Percentiles rank a stretch among this genome's conserved stretches.
These are phyloP conservation scores for Alternaria hordeiaustralica DNA, from an alignment of 2,329 filamentous ascomycete genomes.

Conservation along the genomic window DNA sequence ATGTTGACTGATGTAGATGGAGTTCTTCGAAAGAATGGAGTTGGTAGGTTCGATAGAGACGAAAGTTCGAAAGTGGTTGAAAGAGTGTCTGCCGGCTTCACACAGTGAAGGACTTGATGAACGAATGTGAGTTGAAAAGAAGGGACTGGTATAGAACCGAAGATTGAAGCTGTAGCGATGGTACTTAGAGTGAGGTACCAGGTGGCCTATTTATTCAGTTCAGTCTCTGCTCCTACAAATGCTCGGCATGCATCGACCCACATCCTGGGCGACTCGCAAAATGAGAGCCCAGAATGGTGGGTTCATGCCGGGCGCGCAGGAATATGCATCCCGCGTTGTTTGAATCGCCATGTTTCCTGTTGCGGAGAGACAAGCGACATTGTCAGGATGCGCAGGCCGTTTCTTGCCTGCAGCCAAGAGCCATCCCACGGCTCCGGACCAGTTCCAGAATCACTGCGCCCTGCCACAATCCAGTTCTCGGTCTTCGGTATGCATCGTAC, in stretches of 20 bases:
- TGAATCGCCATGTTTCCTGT: constrained; percentile 18
- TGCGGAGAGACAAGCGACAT: constrained; percentile 32
- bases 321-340: constrained; percentile 12
- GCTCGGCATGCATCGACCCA: not conserved
- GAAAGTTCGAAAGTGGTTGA: constrained; percentile 27
- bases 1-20: constrained; percentile 24
- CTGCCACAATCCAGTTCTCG: constrained; percentile 10
- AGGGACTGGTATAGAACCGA: constrained; percentile 35
- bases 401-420: constrained; percentile 24
- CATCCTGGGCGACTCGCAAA: constrained; percentile 2
- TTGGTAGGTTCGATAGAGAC: constrained; percentile 23
- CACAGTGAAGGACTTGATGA: constrained; percentile 40
- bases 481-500: constrained; percentile 9
- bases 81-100: constrained; percentile 45
- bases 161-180: constrained; percentile 37
- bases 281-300: constrained; percentile 15
- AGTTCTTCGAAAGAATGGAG: constrained; percentile 18
- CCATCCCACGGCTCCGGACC: constrained; percentile 13
- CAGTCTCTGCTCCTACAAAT: not conserved
- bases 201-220: constrained; percentile 31
- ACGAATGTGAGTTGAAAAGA: constrained; percentile 36
- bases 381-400: constrained; percentile 23
- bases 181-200: constrained; percentile 10
- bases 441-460: constrained; percentile 10
- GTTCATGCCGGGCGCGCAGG: constrained; percentile 24